Base-by-base conservation (phyloP, 2,329 filamentous ascomycete species). In the Dactylellina parvicollis region DNA sequence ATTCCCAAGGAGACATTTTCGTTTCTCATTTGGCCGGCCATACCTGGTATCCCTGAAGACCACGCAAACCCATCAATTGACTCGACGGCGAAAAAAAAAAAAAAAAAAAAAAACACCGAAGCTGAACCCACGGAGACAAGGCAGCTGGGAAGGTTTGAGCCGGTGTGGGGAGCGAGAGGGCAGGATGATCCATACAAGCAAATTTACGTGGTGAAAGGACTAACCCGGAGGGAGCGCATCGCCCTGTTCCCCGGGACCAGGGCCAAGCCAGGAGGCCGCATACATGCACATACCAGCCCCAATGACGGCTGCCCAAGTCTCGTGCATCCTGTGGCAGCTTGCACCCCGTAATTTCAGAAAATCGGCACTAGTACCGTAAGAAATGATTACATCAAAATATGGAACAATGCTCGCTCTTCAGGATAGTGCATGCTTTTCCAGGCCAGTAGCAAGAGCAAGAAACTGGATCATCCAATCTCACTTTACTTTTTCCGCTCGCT, bases 301-400 rank as follows among this genome's bases (percentile, higher is more conserved):
- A 70, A 70, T 70, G 47, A 60, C 55, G 64, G 64, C 18, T 32
- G 64, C 64, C 64, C 64, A 69, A 60, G 56, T 70, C 65, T 70
- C 65, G 65, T 70, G 65, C 65, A 62, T 70, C 55, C 65, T 70
- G 65, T 70, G 56, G 65, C 65, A 70, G 65, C 64, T 69, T 59
- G 65, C 65, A 61, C 65, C 56, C 65, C 65, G 65, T 70, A 70
- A 70, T 70, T 70, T 70, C 64, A 69, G 64, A 69, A 61, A 70
- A 56, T 61, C 56, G 64, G 64, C 65, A 70, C 65, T 70, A 70
- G 65, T 61, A 55, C 65, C 65, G 56, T 70, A 54, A 70, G 65
- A 70, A 70, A 70, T 70, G 65, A 70, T 70, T 70, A 70, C 65
- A 70, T 70, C 55, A 49, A 70, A 70, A 70, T 61, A 61, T 70